These are phyloP conservation scores for Salix dunnii DNA, from an alignment of 345 rosid species.

Conservation along the genomic window DNA sequence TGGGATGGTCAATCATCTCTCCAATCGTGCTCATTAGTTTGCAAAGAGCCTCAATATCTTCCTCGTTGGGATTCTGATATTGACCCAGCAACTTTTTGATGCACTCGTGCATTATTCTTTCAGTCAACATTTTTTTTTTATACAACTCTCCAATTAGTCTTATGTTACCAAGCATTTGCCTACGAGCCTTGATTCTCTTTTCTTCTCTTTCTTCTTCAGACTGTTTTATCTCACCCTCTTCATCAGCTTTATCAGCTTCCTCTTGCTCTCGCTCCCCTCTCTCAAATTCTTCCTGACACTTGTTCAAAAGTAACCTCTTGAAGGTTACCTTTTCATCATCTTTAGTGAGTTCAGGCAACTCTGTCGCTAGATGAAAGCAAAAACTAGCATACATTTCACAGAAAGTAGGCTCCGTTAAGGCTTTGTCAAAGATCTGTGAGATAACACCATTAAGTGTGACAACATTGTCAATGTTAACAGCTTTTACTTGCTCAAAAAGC, in stretches of 20 bases:
- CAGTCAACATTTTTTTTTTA: slow-evolving; percentile 89
- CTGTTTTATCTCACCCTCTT: slow-evolving; percentile 72
- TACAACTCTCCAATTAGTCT: slow-evolving; percentile 96
- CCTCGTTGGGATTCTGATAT: slow-evolving; percentile 81
- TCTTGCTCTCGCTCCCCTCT: slow-evolving; percentile 88
- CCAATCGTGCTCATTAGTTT: slow-evolving; percentile 94
- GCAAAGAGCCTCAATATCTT: slow-evolving; percentile 89
- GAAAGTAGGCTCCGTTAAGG: slow-evolving; percentile 96
- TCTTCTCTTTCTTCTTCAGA: slow-evolving; percentile 82
- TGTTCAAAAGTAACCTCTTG: slow-evolving; percentile 77
- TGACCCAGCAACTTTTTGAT: slow-evolving; percentile 69
- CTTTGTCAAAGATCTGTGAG: slow-evolving; percentile 94
- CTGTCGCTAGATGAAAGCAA: slow-evolving; percentile 64
- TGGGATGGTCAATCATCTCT: slow-evolving; percentile 72
- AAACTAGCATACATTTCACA: slow-evolving; percentile 96
- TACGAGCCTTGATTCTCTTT: slow-evolving; percentile 76
- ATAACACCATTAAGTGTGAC: slow-evolving; percentile 73
- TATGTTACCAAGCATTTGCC: slow-evolving; percentile 93
- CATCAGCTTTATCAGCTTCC: slow-evolving; percentile 82
- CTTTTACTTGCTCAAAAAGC: slow-evolving; percentile 87
- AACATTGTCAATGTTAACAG: slow-evolving; percentile 73
- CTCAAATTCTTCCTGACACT: slow-evolving; percentile 98
- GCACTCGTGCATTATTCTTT: slow-evolving; percentile 90
- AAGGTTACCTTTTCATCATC: slow-evolving; percentile 74
- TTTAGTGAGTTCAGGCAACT: slow-evolving; percentile 70